Base-by-base conservation (phyloP, 257 asterid species). In the Solanum chmielewskii region DNA sequence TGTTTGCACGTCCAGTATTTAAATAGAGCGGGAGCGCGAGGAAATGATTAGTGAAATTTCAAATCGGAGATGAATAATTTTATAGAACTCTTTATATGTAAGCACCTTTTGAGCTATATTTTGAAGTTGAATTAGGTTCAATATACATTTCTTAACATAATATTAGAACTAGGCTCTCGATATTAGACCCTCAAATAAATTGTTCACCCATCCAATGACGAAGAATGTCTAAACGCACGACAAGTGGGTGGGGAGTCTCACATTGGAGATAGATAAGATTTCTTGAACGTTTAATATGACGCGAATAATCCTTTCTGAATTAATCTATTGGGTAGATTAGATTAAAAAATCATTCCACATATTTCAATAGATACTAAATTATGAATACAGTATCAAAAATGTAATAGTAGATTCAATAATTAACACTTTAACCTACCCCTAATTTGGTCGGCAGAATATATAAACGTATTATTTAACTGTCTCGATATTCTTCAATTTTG, bases 261-360 rank as follows among this genome's bases (percentile, higher is more conserved):
- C 45, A 41, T 41, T 6, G 1, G 60, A 52, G 64, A 56, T 56
- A 18, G 11, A 56, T 56, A 1, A 56, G n/a, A 18, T 56, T 18
- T 18, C 64, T 18, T 7, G 11, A 56, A 56, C 11, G 7, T 18
- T 7, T 56, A 56, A 56, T 56, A 18, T 56, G 4, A 60, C 27
- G 9, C 0, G 14, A 6, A 60, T 23, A 60, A 21, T 23, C 0
- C 5, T 20, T 0, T 2, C 31, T 60, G 0, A 23, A 23, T 0
- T 60, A 23, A 23, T 23, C 2, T 60, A 23, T 62, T 0, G n/a
- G 13, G 0, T 62, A 23, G 1, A 21, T 23, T 10, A 23, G 69
- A 15, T 62, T 11, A 29, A 62, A 23, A 23, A 11, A 1, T 10
- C 31, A 23, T 62, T 23, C 27, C 5, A 9, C 13, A 4, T 21